phyloP scores from a whole-genome alignment of 2,329 filamentous ascomycete genomes.

The Fusarium fujikuroi region DNA sequence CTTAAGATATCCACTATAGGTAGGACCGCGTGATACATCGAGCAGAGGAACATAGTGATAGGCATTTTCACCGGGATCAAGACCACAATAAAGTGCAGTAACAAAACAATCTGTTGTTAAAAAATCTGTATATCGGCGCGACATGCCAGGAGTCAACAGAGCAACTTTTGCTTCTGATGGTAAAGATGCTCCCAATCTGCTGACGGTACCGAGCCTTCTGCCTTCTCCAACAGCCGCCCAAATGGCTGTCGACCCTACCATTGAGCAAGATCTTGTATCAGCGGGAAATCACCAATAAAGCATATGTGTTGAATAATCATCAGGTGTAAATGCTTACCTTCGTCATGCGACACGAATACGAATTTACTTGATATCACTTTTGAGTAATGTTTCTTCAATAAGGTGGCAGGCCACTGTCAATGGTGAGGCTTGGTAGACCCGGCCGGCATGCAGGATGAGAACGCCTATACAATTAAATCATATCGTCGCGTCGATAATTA shows the following conservation, averaged over 20 bases:
- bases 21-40: neutral
- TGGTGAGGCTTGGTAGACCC: neutral
- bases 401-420: neutral
- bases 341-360: accelerated
- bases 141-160: no score
- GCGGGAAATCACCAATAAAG: neutral
- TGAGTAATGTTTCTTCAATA: neutral
- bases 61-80: neutral
- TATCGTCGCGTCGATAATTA: neutral
- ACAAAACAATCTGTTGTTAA: accelerated
- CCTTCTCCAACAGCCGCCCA: neutral
- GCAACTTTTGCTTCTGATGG: neutral
- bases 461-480: neutral
- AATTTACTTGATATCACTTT: accelerated
- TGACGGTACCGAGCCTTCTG: neutral
- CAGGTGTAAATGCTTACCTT: accelerated
- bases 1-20: neutral
- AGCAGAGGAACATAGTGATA: neutral
- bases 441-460: neutral
- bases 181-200: neutral
- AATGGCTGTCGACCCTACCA: neutral
- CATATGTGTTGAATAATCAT: accelerated
- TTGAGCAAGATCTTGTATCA: neutral
- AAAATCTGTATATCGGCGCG: neutral
- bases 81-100: neutral